Evolutionary conservation across 192 early-diverging fungal genomes (phyloP), one percentile per base, ranked within the genome.

Genomic region (Podila horticola): DNA sequence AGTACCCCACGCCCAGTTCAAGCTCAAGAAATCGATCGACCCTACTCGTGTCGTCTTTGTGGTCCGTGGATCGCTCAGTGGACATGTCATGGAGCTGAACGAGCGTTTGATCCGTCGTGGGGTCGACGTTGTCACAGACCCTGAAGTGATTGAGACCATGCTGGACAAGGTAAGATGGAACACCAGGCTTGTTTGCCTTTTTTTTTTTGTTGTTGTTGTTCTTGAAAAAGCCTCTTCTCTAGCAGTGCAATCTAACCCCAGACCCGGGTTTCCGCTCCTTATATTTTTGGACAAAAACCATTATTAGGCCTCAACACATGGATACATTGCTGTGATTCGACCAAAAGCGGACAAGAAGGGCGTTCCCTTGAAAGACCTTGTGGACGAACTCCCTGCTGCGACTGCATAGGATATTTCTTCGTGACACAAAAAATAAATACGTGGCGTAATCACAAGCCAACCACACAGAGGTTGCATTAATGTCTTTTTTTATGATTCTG

Each of bases 71-170:
- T 66, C 77, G 3, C 68, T 81, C 48, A 45, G 48, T 9, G 77
- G 77, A 15, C 66, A 81, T 61, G 71, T 81, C 17, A 69, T 81
- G 45, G 77, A 81, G 41, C 45, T 81, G 57, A 81, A 73, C 58
- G 77, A 81, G 26, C 33, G 71, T 10, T 38, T 81, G 6, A 4
- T 72, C 0, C 58, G 55, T 29, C 64, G 77, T 5, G 66, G 33
- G 3, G 60, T 38, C 6, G 11, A 66, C 15, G 58, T 26, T 8
- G 73, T 73, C 33, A 81, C 65, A 2, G 77, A 81, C 13, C 66
- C 71, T 17, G 20, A 19, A 1, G 67, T 69, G 26, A 72, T 81
- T 45, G 29, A 68, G 5, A 73, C 71, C 58, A 59, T 81, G 51
- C 41, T 81, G n/a, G 57, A 69, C 29, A 72, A 73, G 77, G 77